phyloP scores from a whole-genome alignment of 306 rosid species.

The Psophocarpus tetragonolobus region DNA sequence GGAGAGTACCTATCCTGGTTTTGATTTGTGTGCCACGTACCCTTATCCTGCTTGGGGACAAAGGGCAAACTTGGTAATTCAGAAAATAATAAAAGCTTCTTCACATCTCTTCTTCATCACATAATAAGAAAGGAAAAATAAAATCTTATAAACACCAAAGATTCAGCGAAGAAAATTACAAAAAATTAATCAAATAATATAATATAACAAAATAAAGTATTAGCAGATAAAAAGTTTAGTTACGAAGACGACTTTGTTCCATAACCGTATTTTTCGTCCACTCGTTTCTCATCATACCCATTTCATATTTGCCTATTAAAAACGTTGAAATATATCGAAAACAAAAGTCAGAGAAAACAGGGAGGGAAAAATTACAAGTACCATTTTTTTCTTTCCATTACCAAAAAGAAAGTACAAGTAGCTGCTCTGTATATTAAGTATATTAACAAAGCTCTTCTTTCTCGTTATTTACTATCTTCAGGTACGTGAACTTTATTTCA shows the following conservation, averaged over 20 bases:
- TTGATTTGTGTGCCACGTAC: constrained; percentile 46
- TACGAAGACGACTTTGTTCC: constrained; percentile 30
- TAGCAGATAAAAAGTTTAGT: constrained; percentile 41
- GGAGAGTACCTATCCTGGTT: background rate
- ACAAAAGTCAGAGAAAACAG: background rate
- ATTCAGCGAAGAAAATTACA: background rate
- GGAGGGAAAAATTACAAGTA: constrained; percentile 20
- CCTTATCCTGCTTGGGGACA: background rate
- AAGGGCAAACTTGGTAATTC: constrained; percentile 32
- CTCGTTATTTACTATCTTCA: constrained; percentile 27
- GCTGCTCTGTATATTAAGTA: constrained; percentile 21
- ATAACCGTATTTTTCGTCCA: constrained; percentile 66
- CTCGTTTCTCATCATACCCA: constrained; percentile 61
- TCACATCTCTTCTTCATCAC: background rate
- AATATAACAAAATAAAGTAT: background rate
- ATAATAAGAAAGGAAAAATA: background rate
- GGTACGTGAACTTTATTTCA: constrained; percentile 34
- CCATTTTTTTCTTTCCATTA: constrained; percentile 45
- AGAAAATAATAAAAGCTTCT: background rate
- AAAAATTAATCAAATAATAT: background rate
- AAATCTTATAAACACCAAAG: background rate
- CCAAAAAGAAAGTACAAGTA: too few relatives aligned
- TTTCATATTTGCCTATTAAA: background rate
- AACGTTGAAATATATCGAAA: constrained; percentile 15
- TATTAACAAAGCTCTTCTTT: constrained; percentile 22